Evolutionary conservation across 2,329 filamentous ascomycete species (phyloP).

Genomic region (Sclerotinia trifoliorum): DNA sequence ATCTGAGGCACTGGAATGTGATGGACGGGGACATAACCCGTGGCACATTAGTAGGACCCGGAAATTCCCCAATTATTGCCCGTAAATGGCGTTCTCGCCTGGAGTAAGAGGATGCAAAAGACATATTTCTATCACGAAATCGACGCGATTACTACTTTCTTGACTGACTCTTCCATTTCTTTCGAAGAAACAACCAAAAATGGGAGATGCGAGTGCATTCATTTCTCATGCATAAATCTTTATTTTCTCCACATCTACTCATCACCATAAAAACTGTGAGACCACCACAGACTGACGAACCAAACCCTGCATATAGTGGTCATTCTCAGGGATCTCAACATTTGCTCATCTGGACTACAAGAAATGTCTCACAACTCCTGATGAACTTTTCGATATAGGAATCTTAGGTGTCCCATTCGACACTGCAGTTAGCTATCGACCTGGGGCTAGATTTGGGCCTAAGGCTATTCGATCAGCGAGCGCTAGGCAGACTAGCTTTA

Average conservation of each 20-base stretch:
- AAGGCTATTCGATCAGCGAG: constrained; percentile 84
- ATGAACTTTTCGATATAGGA: constrained; percentile 63
- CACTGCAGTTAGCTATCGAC: constrained; percentile 68
- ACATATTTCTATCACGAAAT: background rate
- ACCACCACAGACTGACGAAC: background rate
- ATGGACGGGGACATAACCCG: background rate
- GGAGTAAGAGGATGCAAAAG: background rate
- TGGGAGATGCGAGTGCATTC: background rate
- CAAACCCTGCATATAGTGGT: constrained; percentile 47
- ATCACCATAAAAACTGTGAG: background rate
- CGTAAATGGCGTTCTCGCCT: background rate
- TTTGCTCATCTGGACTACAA: constrained; percentile 70
- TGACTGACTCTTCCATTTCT: background rate
- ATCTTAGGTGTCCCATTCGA: constrained; percentile 74
- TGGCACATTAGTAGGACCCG: background rate
- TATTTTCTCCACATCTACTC: background rate
- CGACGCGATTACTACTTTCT: background rate
- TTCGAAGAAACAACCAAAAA: background rate
- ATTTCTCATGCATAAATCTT: background rate
- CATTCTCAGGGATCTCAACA: constrained; percentile 71
- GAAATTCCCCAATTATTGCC: background rate
- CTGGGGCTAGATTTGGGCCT: constrained; percentile 78
- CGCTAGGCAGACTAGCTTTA: constrained; percentile 73
- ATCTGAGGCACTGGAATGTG: background rate
- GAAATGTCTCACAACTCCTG: constrained; percentile 66